Evolutionary conservation across 768 basidiomycete genomes (phyloP).

Genomic region (Trametes elegans): DNA sequence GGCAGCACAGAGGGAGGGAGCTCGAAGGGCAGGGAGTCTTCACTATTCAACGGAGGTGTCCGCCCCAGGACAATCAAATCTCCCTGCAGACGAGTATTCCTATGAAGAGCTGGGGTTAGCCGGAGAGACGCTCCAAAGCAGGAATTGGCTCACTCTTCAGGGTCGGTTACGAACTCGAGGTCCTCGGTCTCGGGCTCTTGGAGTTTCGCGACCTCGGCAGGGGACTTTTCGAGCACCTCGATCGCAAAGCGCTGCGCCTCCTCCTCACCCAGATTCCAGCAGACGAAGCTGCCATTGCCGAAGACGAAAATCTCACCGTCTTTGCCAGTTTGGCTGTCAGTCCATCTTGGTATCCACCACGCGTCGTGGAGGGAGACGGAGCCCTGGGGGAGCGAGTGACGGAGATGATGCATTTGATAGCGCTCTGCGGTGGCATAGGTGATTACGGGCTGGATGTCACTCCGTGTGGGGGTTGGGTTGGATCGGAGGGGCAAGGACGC

Average conservation of each 20-base stretch:
- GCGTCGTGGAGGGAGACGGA: slow-evolving; percentile 69
- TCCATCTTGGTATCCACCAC: slow-evolving; percentile 77
- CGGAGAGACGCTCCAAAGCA: not conserved
- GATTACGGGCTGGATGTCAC: slow-evolving; percentile 75
- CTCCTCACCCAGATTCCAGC: slow-evolving; percentile 81
- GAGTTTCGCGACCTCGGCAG: slow-evolving; percentile 63
- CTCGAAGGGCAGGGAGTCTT: slow-evolving; percentile 42
- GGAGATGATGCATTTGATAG: slow-evolving; percentile 67
- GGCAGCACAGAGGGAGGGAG: slow-evolving; percentile 57
- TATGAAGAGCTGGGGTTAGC: slow-evolving; percentile 30
- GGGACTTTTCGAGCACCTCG: slow-evolving; percentile 55
- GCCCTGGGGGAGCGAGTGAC: slow-evolving; percentile 48
- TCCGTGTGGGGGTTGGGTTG: slow-evolving; percentile 82
- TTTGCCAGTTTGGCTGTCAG: slow-evolving; percentile 41
- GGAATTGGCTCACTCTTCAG: slow-evolving; percentile 67
- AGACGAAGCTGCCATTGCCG: slow-evolving; percentile 84
- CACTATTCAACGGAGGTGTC: slow-evolving; percentile 55
- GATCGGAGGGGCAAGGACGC: slow-evolving; percentile 84
- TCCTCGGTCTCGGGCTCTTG: slow-evolving; percentile 81
- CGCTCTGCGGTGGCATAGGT: slow-evolving; percentile 87
- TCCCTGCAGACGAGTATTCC: slow-evolving; percentile 84
- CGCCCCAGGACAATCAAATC: slow-evolving; percentile 89
- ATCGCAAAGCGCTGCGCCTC: slow-evolving; percentile 68
- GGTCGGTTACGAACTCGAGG: slow-evolving; percentile 90
- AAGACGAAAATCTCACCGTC: slow-evolving; percentile 90